Base-by-base conservation (phyloP, 108 stramenopile genomes). In the Craspedostauros australis region DNA sequence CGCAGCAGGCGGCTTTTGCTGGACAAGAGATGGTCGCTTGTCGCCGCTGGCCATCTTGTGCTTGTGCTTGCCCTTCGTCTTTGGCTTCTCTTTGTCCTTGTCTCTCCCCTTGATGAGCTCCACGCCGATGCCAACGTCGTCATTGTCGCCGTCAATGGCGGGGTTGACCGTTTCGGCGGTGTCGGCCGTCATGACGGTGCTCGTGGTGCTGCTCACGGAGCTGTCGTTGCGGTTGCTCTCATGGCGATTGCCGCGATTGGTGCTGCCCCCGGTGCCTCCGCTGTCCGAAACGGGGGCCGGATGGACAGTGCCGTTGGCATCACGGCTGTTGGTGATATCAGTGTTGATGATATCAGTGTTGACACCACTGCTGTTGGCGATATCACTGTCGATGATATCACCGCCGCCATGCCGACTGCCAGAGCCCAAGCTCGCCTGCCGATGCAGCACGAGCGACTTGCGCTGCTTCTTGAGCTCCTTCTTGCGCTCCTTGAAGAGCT, bases 401-500 rank as follows among this genome's bases (percentile, higher is more conserved):
- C 25, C 47, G 47, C 47, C 47, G 20, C 6, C 22, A 26, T 14
- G 9, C 19, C 19, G 12, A 16, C n/a, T 11, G n/a, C 43, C 15
- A 18, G 8, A 12, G 43, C 16, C 19, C n/a, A 11, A 16, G 12
- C 19, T 44, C 43, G 43, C 8, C 15, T 12, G 15, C 43, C 12
- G 8, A 8, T 15, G n/a, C 43, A 8, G 16, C 12, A 44, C 19
- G n/a, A 8, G 56, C 3, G 56, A 62, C 16, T 55, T 64, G 36
- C 54, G 31, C 42, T 47, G 28, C 5, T 47, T 46, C 24, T 67
- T 67, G 4, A 53, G 62, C 32, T 65, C 68, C 62, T 82, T 82
- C 68, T 84, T 85, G 32, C 80, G 76, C 37, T 80, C 72, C 48
- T 78, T 85, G 69, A 83, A 85, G 14, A 89, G 42, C 30, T 89